Base-by-base conservation (phyloP, 352 stramenopile species). In the Globisporangium cystogenes region DNA sequence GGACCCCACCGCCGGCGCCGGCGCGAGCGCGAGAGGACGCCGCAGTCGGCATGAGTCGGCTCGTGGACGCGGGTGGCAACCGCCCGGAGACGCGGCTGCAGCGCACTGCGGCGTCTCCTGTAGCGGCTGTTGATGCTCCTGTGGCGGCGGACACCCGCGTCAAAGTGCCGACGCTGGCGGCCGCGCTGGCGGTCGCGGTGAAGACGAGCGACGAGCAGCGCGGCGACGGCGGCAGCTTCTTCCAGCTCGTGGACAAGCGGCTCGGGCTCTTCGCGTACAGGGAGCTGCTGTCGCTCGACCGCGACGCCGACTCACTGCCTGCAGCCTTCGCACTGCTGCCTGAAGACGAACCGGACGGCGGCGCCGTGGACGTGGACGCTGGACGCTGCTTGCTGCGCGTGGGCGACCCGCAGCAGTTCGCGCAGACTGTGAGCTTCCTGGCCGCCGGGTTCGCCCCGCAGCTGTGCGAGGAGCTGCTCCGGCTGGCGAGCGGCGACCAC, bases 371-470 rank as follows among this genome's bases (percentile, higher is more conserved):
- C 18, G 16, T 6, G 11, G 50, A 49, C 20, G 18, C 27, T 4
- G 50, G 26, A 2, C 52, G 52, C 16, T 57, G 44, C 42, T 33
- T 57, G 21, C 15, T 57, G 52, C 52, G 42, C 14, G 29, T 57
- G 31, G 31, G 26, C 2, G 36, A 23, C 8, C 15, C 27, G 12
- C 27, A 49, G 5, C 21, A 24, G 4, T 36, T 57, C 20, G 21
- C 36, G 0, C n/a, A 14, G 11, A 14, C 45, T n/a, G 15, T 36
- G 14, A 45, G 42, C 41, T 36, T 46, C 31, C 31, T 57, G 16
- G 7, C 14, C 3, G 52, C 23, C n/a, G 43, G 43, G 29, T 57
- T 57, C 42, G 44, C 52, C 2, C 42, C 40, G 16, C 10, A 31
- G 33, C 52, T 31, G 44, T 57, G 51, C 10, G 51, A 31, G 1